phyloP scores from a whole-genome alignment of 306 rosid species.

The Prunus dulcis region DNA sequence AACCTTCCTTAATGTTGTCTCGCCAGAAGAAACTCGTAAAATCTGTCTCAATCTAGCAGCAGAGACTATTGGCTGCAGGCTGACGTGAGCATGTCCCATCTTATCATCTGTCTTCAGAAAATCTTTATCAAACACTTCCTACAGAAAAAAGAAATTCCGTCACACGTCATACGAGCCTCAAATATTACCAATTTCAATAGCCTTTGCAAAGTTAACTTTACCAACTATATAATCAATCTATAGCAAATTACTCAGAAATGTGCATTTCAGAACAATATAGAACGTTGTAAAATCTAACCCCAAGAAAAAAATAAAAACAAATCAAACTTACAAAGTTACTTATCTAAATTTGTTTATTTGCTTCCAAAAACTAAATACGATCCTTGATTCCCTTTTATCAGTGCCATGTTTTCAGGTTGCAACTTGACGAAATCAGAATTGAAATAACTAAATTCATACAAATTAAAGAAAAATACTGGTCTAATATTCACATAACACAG shows the following conservation, averaged over 20 bases:
- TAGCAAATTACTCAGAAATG: background rate
- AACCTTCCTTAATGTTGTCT: constrained; percentile 70
- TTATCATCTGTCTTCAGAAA: constrained; percentile 90
- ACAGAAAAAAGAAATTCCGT: background rate
- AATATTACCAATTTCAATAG: background rate
- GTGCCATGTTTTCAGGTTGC: background rate
- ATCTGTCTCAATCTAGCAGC: constrained; percentile 81
- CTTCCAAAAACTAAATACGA: background rate
- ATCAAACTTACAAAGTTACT: background rate
- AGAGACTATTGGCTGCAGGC: constrained; percentile 80
- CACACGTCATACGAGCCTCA: constrained; percentile 2
- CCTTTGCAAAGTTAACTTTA: background rate
- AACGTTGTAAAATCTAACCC: background rate
- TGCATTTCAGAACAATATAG: background rate
- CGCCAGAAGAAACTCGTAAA: constrained; percentile 53
- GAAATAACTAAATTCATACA: background rate
- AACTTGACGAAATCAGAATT: background rate
- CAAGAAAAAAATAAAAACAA: background rate
- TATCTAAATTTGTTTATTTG: background rate
- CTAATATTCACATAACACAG: background rate
- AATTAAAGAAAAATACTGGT: background rate
- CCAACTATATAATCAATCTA: background rate
- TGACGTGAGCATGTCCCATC: constrained; percentile 89
- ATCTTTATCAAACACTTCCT: constrained; percentile 98
- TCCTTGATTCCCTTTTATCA: background rate